These are phyloP conservation scores for Thielaviopsis punctulata DNA, from an alignment of 2,329 filamentous ascomycete genomes.

Conservation along the genomic window DNA sequence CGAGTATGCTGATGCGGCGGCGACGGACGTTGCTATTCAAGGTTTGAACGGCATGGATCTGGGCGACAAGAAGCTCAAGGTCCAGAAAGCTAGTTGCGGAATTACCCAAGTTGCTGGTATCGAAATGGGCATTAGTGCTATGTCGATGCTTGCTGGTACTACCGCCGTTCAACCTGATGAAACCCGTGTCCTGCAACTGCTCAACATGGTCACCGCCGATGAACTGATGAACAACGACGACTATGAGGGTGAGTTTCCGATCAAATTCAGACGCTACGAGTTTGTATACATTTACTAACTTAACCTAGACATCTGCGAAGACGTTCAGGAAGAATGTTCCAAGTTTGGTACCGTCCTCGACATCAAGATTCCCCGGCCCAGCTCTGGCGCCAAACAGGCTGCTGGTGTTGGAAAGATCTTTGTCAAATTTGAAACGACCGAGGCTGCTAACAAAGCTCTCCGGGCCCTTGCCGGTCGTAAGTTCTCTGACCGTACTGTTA, in stretches of 20 bases:
- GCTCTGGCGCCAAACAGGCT: slow-evolving; percentile 64
- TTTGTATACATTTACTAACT: slow-evolving; percentile 20
- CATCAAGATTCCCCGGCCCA: slow-evolving; percentile 84
- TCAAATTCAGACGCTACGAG: neutral
- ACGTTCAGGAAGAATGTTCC: slow-evolving; percentile 78
- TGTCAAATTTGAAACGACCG: slow-evolving; percentile 72
- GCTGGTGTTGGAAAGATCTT: slow-evolving; percentile 95
- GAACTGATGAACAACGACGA: slow-evolving; percentile 89
- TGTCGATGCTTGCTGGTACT: slow-evolving; percentile 92
- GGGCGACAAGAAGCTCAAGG: slow-evolving; percentile 70
- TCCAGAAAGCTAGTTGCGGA: slow-evolving; percentile 78
- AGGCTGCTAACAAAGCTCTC: slow-evolving; percentile 68
- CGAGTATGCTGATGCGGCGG: slow-evolving; percentile 64
- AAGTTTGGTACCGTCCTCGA: slow-evolving; percentile 77
- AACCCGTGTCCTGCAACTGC: slow-evolving; percentile 70
- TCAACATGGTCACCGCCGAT: slow-evolving; percentile 97
- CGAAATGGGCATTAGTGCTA: slow-evolving; percentile 92
- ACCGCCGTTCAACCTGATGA: slow-evolving; percentile 62
- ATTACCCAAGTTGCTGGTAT: slow-evolving; percentile 81
- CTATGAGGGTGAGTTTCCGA: slow-evolving; percentile 59
- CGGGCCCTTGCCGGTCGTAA: slow-evolving; percentile 85
- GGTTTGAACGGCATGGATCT: slow-evolving; percentile 88
- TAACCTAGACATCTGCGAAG: slow-evolving; percentile 75
- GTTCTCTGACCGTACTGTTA: slow-evolving; percentile 90
- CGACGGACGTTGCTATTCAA: slow-evolving; percentile 74